Evolutionary conservation across 1,284 basidiomycete genomes (phyloP), one percentile per base, ranked within the genome.

Genomic region (Irpex sp.): DNA sequence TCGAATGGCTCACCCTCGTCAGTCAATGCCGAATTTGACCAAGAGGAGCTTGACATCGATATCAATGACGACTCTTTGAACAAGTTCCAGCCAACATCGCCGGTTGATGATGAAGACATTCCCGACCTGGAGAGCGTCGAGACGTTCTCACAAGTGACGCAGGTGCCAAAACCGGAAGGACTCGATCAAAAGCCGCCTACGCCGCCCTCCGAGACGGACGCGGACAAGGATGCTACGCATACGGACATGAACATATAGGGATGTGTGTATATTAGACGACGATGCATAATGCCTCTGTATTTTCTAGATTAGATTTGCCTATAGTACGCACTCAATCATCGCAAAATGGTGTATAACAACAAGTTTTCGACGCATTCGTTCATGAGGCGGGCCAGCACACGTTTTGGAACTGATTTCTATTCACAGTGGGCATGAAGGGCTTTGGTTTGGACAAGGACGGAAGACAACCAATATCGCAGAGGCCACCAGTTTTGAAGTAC

Each of bases 1-100:
- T 64, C 63, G 17, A 60, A 53, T 43, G 60, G 57, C 50, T 64
- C 63, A 8, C 63, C 63, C 4, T 64, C 63, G 11, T 64, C 63
- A 2, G 60, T 61, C 26, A 56, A 57, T 49, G 63, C 63, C 7
- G 63, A 64, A 57, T 64, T 61, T 31, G 63, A 64, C 53, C 60
- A 57, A 39, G 63, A 64, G 11, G 39, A 43, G 8, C 39, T 43
- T 43, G 39, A 43, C 15, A 43, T 15, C 39, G 39, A 43, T 43
- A 15, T 43, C 39, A 43, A 15, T 15, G 39, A 43, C 8, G 39
- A 43, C 39, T 43, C 39, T 9, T 43, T 15, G 39, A 43, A 43
- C 39, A 43, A 43, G 39, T 43, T 11, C 15, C 39, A 15, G 15
- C 39, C 15, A 11, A 11, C 39, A 11, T 15, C 39, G 15, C 39